Base-by-base conservation (phyloP, 495 filamentous ascomycete genomes). In the Hyaloscypha hepaticicola region DNA sequence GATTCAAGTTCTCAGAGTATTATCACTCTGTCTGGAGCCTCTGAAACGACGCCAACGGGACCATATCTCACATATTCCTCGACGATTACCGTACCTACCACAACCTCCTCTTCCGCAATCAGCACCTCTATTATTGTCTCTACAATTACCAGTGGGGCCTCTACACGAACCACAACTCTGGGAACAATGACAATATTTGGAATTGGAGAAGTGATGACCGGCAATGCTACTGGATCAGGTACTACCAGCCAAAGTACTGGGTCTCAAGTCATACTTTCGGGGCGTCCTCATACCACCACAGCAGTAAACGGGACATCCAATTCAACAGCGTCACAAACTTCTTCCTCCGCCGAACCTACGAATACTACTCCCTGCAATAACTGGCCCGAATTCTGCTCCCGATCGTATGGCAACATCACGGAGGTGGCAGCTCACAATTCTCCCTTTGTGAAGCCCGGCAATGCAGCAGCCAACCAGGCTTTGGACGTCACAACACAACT, bases 381-480 rank as follows among this genome's bases (percentile, higher is more conserved):
- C 75, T 91, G 92, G 69, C 77, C 86, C 22, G 90, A 96, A 75
- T 88, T 96, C 74, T 98, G 94, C 77, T 74, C 72, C 8, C 83
- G 92, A 55, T 87, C 85, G 65, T 98, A 96, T 72, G 88, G 89
- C 77, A 96, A 97, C 76, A 92, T 98, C 74, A 96, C 93, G 61
- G 82, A 93, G 73, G 86, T 98, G 3, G 88, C 88, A 31, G 89
- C 90, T 22, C 82, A 98, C 77, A 97, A 97, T 78, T 93, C 88
- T 33, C 90, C 92, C 25, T 98, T 98, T 73, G 83, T 86, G 27
- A 77, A 77, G 56, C 69, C 81, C 61, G 88, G 88, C 69, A 93
- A 90, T 72, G 68, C 66, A 48, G 71, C 71, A 1, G 82, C 89
- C 58, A 98, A 97, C 73, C 94, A 98, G 75, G 78, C 80, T 3